Conservation (phyloP, 2,329 filamentous ascomycete genomes). For the Neopestalotiopsis clavispora region DNA sequence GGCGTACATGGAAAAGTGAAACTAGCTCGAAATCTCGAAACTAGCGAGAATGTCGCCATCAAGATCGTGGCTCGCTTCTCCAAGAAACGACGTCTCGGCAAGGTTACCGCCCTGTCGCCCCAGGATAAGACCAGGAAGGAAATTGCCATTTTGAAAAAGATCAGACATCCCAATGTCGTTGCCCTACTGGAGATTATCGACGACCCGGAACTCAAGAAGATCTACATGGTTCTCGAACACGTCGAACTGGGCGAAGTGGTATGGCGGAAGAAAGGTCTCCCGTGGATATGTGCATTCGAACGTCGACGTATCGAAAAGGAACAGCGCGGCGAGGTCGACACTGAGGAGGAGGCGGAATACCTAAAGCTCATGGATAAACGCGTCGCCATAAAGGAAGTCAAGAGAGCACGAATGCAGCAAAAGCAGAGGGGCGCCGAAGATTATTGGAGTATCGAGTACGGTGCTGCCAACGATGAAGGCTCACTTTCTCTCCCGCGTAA, state of each 20-base stretch:
- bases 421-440: conserved; percentile 60
- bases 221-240: conserved; percentile 96
- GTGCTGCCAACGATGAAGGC: conserved; percentile 61
- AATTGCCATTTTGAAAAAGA: conserved; percentile 98
- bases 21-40: conserved; percentile 80
- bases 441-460: conserved; percentile 86
- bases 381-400: conserved; percentile 60
- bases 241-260: conserved; percentile 93
- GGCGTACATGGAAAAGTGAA: conserved; percentile 99
- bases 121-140: conserved; percentile 90
- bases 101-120: conserved; percentile 68
- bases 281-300: conserved; percentile 83
- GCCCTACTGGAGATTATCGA: conserved; percentile 96
- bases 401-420: conserved; percentile 59
- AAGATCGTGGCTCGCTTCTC: conserved; percentile 98
- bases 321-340: conserved; percentile 62
- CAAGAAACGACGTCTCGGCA: conserved; percentile 89
- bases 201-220: conserved; percentile 94
- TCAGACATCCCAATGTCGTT: conserved; percentile 95
- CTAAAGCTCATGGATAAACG: conserved; percentile 63
- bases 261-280: conserved; percentile 88
- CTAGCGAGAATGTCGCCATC: conserved; percentile 84
- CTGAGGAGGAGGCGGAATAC: conserved; percentile 65
- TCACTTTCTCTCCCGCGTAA: conserved; percentile 39
- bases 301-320: conserved; percentile 79